Evolutionary conservation across 768 basidiomycete species (phyloP).

Genomic region (Mycena albidolilacea): DNA sequence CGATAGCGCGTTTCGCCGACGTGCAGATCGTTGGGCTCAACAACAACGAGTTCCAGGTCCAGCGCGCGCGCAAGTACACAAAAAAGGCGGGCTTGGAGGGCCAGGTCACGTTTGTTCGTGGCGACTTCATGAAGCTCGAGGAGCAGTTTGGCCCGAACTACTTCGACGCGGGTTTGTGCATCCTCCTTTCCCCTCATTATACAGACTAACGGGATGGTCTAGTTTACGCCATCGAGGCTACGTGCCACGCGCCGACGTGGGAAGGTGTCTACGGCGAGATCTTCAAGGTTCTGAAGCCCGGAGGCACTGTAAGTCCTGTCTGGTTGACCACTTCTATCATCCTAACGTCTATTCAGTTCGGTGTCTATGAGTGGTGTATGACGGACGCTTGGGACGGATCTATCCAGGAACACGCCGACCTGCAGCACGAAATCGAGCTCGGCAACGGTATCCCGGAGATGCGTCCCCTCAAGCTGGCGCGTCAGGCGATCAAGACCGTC

Average conservation of each 20-base stretch:
- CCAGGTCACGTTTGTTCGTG: slow-evolving; percentile 88
- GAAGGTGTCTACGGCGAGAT: slow-evolving; percentile 97
- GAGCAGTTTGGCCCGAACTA: slow-evolving; percentile 94
- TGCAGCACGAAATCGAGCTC: slow-evolving; percentile 93
- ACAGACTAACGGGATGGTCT: slow-evolving; percentile 7
- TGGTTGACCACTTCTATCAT: background rate
- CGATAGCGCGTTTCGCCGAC: slow-evolving; percentile 94
- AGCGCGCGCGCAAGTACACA: slow-evolving; percentile 88
- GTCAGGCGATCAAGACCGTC: slow-evolving; percentile 84
- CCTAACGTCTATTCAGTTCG: slow-evolving; percentile 77
- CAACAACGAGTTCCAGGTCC: slow-evolving; percentile 97
- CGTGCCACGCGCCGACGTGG: slow-evolving; percentile 95
- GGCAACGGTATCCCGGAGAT: slow-evolving; percentile 99
- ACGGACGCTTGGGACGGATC: slow-evolving; percentile 93
- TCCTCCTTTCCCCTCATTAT: background rate
- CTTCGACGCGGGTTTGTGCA: slow-evolving; percentile 90
- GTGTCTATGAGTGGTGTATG: slow-evolving; percentile 99
- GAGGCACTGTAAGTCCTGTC: slow-evolving; percentile 83
- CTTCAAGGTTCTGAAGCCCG: slow-evolving; percentile 94
- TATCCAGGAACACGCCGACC: slow-evolving; percentile 87
- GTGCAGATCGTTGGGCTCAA: slow-evolving; percentile 89
- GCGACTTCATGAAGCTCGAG: slow-evolving; percentile 95
- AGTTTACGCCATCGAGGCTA: slow-evolving; percentile 99
- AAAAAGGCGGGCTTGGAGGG: slow-evolving; percentile 79
- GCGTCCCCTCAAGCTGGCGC: slow-evolving; percentile 81